Base-by-base conservation (phyloP, 2,329 filamentous ascomycete species). In the Penicillium sp. region DNA sequence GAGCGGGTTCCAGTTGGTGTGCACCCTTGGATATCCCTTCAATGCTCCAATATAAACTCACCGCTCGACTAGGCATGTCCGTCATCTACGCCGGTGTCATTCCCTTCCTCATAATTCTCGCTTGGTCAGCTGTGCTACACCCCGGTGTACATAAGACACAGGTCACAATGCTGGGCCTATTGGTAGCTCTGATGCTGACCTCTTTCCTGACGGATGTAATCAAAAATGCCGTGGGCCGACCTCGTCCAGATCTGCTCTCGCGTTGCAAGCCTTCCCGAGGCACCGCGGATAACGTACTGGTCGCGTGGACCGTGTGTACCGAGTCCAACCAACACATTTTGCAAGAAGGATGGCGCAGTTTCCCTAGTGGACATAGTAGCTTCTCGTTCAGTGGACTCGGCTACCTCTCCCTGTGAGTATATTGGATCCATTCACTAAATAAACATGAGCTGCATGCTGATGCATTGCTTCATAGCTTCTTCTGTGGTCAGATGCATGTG, bases 181-280 rank as follows among this genome's bases (percentile, higher is more conserved):
- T 88, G 54, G 92, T 94, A 70, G 86, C 88, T 65, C 78, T 98
- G 28, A 82, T 92, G 68, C 83, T 97, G 53, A 89, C 92, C 0
- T 85, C 87, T 6, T 90, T 97, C 75, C 81, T 98, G 46, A 98
- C 95, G 48, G 93, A 98, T 74, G 80, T 94, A 30, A 84, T 98
- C 73, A 99, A 99, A 78, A 97, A 96, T 73, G 85, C 90, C 10
- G 90, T 94, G 28, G 92, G 92, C 8, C 81, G 92, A 11, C 92
- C 93, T 33, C 86, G 94, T 6, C 94, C 94, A 4, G 94, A 98
- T 76, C 80, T 97, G 38, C 86, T 98, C 45, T 87, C 89, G n/a
- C 88, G 95, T 40, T 99, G 95, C 78, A 88, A 90, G 65, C 93
- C 95, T 0, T 79, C 75, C 58, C 75, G 81, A 14, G 84, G 82